phyloP scores from a whole-genome alignment of 352 stramenopile genomes.

The Phytophthora brassicae region DNA sequence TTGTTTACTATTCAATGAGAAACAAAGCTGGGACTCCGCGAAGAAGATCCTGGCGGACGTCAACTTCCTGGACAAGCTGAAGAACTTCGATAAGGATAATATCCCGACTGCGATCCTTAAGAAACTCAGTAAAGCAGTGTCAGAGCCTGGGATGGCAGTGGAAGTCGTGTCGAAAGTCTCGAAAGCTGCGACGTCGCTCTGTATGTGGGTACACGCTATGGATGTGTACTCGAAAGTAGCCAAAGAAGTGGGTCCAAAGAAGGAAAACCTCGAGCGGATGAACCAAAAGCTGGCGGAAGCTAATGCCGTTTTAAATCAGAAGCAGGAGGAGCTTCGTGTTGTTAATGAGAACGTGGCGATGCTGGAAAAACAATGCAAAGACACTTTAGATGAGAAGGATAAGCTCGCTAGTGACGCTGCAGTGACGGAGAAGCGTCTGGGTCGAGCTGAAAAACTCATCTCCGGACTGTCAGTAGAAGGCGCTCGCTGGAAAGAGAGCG shows the following conservation, averaged over 20 bases:
- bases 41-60: constrained; percentile 92
- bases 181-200: constrained; percentile 89
- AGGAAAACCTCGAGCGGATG: constrained; percentile 90
- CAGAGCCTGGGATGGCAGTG: constrained; percentile 85
- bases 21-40: constrained; percentile 91
- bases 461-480: constrained; percentile 89
- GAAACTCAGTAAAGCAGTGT: constrained; percentile 86
- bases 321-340: constrained; percentile 84
- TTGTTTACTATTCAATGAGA: constrained; percentile 92
- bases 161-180: constrained; percentile 93
- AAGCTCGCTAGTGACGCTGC: constrained; percentile 83
- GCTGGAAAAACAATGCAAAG: constrained; percentile 89
- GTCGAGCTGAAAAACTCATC: constrained; percentile 91
- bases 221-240: constrained; percentile 94
- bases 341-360: constrained; percentile 91
- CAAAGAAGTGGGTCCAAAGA: constrained; percentile 94
- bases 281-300: constrained; percentile 90
- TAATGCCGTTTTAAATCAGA: constrained; percentile 84
- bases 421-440: constrained; percentile 88
- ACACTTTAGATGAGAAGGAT: constrained; percentile 92
- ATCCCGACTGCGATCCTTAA: constrained; percentile 87
- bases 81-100: constrained; percentile 95
- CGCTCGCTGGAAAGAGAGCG: constrained; percentile 91
- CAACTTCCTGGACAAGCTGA: constrained; percentile 90
- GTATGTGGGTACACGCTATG: constrained; percentile 95